Evolutionary conservation across 495 filamentous ascomycete genomes (phyloP).

Genomic region (Penicillium flavigenum): DNA sequence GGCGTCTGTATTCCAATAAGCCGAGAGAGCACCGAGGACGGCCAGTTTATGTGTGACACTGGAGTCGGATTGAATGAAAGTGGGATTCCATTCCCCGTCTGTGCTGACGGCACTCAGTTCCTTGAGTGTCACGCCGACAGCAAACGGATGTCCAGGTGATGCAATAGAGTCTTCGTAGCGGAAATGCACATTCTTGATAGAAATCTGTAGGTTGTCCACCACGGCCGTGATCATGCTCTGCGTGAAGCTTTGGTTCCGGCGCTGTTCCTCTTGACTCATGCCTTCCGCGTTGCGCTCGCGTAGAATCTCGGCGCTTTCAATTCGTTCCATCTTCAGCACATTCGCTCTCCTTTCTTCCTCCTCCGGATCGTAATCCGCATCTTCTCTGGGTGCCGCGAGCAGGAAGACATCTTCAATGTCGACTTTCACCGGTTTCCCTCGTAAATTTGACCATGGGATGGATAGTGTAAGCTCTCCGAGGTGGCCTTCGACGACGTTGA

Average conservation of each 20-base stretch:
- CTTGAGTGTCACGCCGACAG: constrained; percentile 83
- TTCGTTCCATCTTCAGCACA: constrained; percentile 91
- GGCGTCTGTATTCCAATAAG: constrained; percentile 98
- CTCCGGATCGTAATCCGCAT: constrained; percentile 86
- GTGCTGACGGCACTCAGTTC: constrained; percentile 97
- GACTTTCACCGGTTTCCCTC: constrained; percentile 89
- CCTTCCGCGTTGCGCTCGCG: constrained; percentile 91
- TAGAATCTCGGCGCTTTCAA: constrained; percentile 90
- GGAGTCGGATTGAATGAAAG: constrained; percentile 84
- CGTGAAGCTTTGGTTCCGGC: constrained; percentile 94
- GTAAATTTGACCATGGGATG: constrained; percentile 95
- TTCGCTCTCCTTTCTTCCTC: constrained; percentile 84
- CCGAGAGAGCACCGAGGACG: constrained; percentile 77
- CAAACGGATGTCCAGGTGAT: constrained; percentile 91
- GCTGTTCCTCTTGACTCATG: constrained; percentile 89
- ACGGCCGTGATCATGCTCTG: constrained; percentile 92
- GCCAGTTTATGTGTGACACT: constrained; percentile 88
- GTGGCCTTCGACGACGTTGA: constrained; percentile 96
- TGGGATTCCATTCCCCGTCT: constrained; percentile 87
- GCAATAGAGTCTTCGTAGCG: constrained; percentile 98
- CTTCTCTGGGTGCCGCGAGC: constrained; percentile 89
- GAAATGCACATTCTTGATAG: constrained; percentile 95
- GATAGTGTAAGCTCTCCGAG: constrained; percentile 84
- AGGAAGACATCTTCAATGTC: constrained; percentile 96
- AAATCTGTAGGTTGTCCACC: constrained; percentile 95